phyloP scores from a whole-genome alignment of 139 green algal species.

The Closterium sp. region DNA sequence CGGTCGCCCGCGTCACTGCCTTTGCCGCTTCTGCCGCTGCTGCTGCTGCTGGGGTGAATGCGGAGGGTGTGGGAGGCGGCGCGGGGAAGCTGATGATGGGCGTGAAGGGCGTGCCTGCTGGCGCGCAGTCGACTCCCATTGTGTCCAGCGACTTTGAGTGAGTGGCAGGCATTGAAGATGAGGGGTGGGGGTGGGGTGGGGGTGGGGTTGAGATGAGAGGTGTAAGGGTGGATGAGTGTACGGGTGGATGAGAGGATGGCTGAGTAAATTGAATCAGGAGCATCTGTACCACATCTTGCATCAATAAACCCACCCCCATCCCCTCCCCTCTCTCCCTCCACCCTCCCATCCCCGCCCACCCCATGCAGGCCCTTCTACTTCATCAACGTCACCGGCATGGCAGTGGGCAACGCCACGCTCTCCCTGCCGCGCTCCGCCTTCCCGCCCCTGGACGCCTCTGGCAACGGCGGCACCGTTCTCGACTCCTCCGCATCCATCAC shows the following conservation, averaged over 20 bases:
- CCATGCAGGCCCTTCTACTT: neutral
- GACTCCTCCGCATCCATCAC: neutral
- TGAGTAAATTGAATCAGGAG: no score
- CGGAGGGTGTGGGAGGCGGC: neutral
- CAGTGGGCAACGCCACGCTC: neutral
- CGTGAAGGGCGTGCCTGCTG: neutral
- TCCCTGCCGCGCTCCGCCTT: neutral
- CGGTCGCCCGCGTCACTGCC: no score
- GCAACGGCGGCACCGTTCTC: neutral
- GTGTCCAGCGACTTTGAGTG: neutral
- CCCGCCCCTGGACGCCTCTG: neutral
- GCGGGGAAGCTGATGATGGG: neutral
- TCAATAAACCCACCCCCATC: no score
- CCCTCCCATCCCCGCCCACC: neutral
- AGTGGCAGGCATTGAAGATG: neutral
- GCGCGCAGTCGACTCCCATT: neutral
- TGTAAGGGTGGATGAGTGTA: neutral
- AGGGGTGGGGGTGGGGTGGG: neutral
- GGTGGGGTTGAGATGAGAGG: neutral
- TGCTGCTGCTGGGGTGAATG: no score
- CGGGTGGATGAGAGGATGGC: neutral
- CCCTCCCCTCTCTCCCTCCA: no score
- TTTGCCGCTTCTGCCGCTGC: no score
- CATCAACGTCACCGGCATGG: neutral
- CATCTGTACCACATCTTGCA: no score